These are phyloP conservation scores for Arthrobotrys pseudoclavata DNA, from an alignment of 2,329 filamentous ascomycete genomes.

Conservation along the genomic window DNA sequence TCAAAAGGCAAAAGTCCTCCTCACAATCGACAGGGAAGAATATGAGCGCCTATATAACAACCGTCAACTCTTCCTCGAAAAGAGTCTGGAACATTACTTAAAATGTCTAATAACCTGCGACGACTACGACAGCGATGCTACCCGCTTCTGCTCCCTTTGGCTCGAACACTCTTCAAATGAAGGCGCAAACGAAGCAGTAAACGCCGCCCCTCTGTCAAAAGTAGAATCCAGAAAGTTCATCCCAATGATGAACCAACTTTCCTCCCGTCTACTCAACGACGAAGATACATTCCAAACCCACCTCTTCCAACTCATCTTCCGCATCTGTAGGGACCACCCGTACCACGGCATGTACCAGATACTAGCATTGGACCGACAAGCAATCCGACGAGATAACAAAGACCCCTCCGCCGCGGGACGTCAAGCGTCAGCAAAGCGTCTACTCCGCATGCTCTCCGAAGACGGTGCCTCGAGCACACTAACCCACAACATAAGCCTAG, in stretches of 20 bases:
- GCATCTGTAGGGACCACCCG: slow-evolving; percentile 91
- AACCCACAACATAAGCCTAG: slow-evolving; percentile 50
- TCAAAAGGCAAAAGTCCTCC: slow-evolving; percentile 84
- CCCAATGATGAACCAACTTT: slow-evolving; percentile 92
- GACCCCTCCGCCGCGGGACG: slow-evolving; percentile 83
- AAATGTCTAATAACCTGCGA: slow-evolving; percentile 87
- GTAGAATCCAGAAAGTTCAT: slow-evolving; percentile 95
- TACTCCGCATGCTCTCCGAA: slow-evolving; percentile 48
- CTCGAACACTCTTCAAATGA: slow-evolving; percentile 84
- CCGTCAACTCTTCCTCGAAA: slow-evolving; percentile 84
- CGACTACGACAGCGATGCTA: slow-evolving; percentile 86
- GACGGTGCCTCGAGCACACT: slow-evolving; percentile 27
- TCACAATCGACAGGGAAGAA: slow-evolving; percentile 89
- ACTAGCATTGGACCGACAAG: slow-evolving; percentile 74
- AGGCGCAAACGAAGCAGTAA: slow-evolving; percentile 82
- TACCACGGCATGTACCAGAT: slow-evolving; percentile 98
- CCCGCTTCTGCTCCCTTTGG: slow-evolving; percentile 95
- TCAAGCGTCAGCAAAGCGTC: slow-evolving; percentile 76
- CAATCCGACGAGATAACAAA: slow-evolving; percentile 73
- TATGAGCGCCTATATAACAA: slow-evolving; percentile 82
- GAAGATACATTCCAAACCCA: slow-evolving; percentile 80
- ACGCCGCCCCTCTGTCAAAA: slow-evolving; percentile 74
- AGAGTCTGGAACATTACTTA: slow-evolving; percentile 93
- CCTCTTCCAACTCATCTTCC: slow-evolving; percentile 79
- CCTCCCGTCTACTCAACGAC: slow-evolving; percentile 85